Conservation (phyloP, 2,329 filamentous ascomycete species). For the Trichoderma arundinaceum region DNA sequence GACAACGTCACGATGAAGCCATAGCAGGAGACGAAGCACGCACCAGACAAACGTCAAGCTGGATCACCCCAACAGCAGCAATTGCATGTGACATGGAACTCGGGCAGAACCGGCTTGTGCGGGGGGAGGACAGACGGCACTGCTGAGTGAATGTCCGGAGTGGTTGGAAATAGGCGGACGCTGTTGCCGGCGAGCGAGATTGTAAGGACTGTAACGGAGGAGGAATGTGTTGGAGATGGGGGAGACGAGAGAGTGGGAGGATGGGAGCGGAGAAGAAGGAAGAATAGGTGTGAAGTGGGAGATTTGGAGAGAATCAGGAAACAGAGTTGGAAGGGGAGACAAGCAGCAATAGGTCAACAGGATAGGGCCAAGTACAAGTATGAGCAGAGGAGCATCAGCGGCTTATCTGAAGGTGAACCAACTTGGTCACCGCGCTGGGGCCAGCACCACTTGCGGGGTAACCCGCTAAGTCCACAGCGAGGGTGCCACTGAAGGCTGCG, state of each 20-base stretch:
- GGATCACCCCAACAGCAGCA: slow-evolving; percentile 24
- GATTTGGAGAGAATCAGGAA: not conserved
- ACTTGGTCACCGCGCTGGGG: slow-evolving; percentile 24
- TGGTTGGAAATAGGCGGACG: not conserved
- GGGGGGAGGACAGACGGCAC: slow-evolving; percentile 12
- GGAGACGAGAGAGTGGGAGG: not conserved
- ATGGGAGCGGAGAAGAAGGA: too few relatives aligned
- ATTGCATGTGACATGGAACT: slow-evolving; percentile 34
- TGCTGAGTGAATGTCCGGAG: not conserved
- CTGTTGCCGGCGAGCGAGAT: not conserved
- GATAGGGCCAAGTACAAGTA: slow-evolving; percentile 18
- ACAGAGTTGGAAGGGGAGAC: not conserved
- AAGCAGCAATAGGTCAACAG: not conserved
- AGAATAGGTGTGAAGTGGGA: slow-evolving; percentile 11
- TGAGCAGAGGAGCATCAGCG: slow-evolving; percentile 24
- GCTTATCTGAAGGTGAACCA: slow-evolving; percentile 28
- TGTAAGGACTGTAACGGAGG: not conserved
- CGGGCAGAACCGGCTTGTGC: slow-evolving; percentile 30
- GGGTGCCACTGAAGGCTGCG: not conserved
- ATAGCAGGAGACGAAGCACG: not conserved
- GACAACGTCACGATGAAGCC: slow-evolving; percentile 10
- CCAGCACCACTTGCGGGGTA: slow-evolving; percentile 18
- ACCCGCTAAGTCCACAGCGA: slow-evolving; percentile 1
- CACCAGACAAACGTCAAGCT: slow-evolving; percentile 28
- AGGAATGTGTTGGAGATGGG: not conserved